These are phyloP conservation scores for Lipomyces mesembrius DNA, from an alignment of 805 yeast species.

Conservation along the genomic window DNA sequence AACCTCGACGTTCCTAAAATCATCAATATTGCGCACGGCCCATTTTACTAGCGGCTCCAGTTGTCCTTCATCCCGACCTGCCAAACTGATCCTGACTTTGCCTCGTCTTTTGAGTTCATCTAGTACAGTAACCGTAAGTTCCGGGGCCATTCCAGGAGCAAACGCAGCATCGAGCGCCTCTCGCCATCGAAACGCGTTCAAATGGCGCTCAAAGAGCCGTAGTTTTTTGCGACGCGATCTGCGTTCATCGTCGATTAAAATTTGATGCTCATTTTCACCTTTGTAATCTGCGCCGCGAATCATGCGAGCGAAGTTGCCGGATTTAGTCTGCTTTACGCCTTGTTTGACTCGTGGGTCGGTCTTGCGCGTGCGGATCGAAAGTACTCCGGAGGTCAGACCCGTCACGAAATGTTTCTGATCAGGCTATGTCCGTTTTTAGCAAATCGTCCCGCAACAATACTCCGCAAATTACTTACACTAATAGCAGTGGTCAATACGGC, in stretches of 20 bases:
- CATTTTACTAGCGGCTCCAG: conserved; percentile 86
- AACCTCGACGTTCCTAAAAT: conserved; percentile 68
- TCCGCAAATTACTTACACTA: conserved; percentile 16
- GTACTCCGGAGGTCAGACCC: conserved; percentile 86
- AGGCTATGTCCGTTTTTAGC: conserved; percentile 64
- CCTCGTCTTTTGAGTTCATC: conserved; percentile 88
- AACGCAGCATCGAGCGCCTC: conserved; percentile 92
- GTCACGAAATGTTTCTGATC: conserved; percentile 85
- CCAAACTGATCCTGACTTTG: conserved; percentile 78
- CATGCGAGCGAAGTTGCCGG: conserved; percentile 70
- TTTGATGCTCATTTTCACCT: conserved; percentile 79
- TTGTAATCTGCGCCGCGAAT: conserved; percentile 88
- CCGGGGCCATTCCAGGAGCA: conserved; percentile 75
- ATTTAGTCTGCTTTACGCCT: conserved; percentile 53
- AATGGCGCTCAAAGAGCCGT: conserved; percentile 78
- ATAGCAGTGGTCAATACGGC: conserved; percentile 84
- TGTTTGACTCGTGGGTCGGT: conserved; percentile 61
- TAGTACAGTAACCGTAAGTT: conserved; percentile 78
- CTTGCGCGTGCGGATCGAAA: conserved; percentile 88
- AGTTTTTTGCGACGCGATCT: conserved; percentile 53
- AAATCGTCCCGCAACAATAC: neutral
- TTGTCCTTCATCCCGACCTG: conserved; percentile 82
- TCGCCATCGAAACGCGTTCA: conserved; percentile 87
- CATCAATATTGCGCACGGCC: conserved; percentile 76
- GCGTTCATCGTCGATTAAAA: conserved; percentile 53